Percentiles rank a stretch among this genome's conserved stretches.
phyloP scores from a whole-genome alignment of 106 monocot species.

The Dendrobium chrysotoxum region DNA sequence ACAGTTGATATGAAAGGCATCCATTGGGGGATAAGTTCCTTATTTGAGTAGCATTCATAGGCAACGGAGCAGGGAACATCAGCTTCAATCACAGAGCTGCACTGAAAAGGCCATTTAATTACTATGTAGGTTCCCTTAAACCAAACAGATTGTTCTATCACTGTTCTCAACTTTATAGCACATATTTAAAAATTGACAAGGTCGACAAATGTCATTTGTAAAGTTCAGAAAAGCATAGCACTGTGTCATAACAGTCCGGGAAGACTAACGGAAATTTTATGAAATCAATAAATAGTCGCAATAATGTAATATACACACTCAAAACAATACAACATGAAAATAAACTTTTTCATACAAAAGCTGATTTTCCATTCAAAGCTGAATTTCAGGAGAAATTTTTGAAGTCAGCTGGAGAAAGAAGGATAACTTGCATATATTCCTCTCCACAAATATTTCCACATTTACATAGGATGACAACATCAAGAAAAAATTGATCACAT shows the following conservation, averaged over 20 bases:
- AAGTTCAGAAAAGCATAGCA: not conserved
- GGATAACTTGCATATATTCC: not conserved
- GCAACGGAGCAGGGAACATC: conserved; percentile 95
- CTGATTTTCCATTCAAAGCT: not conserved
- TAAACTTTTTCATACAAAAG: not conserved
- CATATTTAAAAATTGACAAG: not conserved
- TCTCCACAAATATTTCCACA: no score
- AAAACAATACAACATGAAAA: not conserved
- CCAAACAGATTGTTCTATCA: not conserved
- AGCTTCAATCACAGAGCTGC: conserved; percentile 80
- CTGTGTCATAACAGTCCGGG: not conserved
- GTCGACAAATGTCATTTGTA: not conserved
- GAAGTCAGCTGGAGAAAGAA: not conserved
- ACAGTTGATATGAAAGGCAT: conserved; percentile 98
- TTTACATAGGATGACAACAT: no score
- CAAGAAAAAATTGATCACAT: no score
- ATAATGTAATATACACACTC: not conserved
- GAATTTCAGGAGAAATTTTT: not conserved
- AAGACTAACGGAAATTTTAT: not conserved
- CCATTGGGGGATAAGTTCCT: conserved; percentile 82
- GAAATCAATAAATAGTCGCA: not conserved
- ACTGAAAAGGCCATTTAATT: conserved; percentile 7
- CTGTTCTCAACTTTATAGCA: not conserved
- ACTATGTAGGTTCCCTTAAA: not conserved
- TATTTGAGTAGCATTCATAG: conserved; percentile 84